Base-by-base conservation (phyloP, 164 flowering plant species). In the Euptelea pleiosperma region DNA sequence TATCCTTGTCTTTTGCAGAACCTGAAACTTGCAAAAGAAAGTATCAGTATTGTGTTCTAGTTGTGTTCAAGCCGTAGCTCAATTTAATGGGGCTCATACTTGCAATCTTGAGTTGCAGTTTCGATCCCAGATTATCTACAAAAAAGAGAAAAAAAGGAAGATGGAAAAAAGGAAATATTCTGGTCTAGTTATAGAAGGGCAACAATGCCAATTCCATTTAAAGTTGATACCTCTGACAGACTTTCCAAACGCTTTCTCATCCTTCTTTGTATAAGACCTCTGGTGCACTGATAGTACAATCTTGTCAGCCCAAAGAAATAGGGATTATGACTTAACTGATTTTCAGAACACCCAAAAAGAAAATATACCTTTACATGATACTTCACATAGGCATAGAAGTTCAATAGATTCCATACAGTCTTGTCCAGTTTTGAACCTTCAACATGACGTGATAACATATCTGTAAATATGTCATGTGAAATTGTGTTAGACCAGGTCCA, bases 191-290 rank as follows among this genome's bases (percentile, higher is more conserved):
- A 22, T 45, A 15, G 2, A 11, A 4, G 15, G 35, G 29, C 5
- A 22, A 33, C 24, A 3, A 33, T 12, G 31, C 1, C 2, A 12
- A 25, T 11, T 29, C 2, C 19, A 18, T 50, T 53, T 44, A 11
- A 49, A 44, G 28, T 60, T 29, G 33, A 71, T 70, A 89, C 98
- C 96, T 92, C 66, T 22, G 81, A 74, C 64, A 92, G 57, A 58
- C 68, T 68, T 45, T 84, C 84, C 65, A 82, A 54, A 3, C 85
- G 79, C 56, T 51, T 84, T 65, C 82, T 75, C 85, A 92, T 79
- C 65, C 83, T 76, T 70, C 98, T 77, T 47, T 85, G 93, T 51
- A 89, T 77, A 43, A 82, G 85, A 5, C 95, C 84, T 72, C 79
- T 75, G 37, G 88, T 85, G 55, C 82, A 72, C 96, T 92, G 64